Evolutionary conservation across 176 grass and related monocot species (phyloP), one percentile per base, ranked within the genome.

Genomic region (Triticum dicoccoides): DNA sequence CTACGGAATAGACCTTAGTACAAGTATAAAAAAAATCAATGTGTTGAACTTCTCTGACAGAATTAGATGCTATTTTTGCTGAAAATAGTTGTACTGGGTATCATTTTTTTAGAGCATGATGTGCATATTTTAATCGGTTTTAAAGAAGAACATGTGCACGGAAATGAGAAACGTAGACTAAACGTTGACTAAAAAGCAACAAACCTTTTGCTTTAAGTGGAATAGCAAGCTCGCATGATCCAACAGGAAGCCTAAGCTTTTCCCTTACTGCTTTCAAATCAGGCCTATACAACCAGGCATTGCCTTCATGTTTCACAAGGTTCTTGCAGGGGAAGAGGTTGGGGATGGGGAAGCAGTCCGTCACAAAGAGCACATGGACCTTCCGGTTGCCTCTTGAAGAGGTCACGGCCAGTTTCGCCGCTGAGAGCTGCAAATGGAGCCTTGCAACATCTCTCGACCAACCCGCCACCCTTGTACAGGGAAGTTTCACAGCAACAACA

Each of bases 251-350:
- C 73, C 92, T 91, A 80, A 95, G 76, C 89, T 98, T 98, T 32
- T 95, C 91, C 88, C 84, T 89, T 69, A 98, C 72, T 71, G 69
- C 82, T 54, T 82, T 90, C n/a, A 85, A 25, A 77, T 98, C 95
- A 56, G 93, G 93, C 17, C 82, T 89, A 42, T 95, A 98, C 32
- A 98, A 8, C 95, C 95, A 98, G 30, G 88, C 72, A 89, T 89
- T 90, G 76, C 91, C 92, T 92, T 98, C 95, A 18, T 87, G 89
- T 73, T 69, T 90, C 69, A 93, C 91, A 74, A 94, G 84, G 79
- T 98, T 89, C 80, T 93, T 98, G 91, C 95, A 95, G 5, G 91
- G 82, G 85, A 95, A 98, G 65, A 98, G 84, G 65, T 98, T 98
- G 0, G 95, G 95, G 25, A 95, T 83, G 0, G 95, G 95, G 49